phyloP scores from a whole-genome alignment of 2,329 filamentous ascomycete genomes.

The Orbilia oligospora region DNA sequence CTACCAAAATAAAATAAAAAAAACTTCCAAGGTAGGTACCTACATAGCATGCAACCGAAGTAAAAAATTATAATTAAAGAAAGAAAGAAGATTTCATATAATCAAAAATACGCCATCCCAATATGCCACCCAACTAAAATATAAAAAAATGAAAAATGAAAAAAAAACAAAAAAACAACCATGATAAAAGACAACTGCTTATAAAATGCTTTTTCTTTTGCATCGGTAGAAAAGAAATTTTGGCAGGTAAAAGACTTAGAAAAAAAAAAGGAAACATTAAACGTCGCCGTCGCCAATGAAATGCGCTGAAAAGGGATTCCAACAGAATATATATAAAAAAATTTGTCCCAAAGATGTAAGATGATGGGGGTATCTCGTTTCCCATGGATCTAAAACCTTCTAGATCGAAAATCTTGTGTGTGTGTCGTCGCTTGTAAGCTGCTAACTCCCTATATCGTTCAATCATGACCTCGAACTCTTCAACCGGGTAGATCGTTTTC shows the following conservation, averaged over 20 bases:
- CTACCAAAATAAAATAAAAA: no score
- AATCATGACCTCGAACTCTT: no score
- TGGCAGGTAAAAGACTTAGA: neutral
- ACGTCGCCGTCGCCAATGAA: conserved; percentile 8
- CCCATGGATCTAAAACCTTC: neutral
- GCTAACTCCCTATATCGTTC: neutral
- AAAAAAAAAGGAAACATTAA: neutral
- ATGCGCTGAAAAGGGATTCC: neutral
- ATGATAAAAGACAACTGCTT: neutral
- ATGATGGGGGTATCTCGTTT: neutral
- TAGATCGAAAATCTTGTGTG: neutral
- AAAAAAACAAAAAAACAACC: neutral
- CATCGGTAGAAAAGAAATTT: neutral
- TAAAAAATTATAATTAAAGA: neutral
- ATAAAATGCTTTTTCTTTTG: neutral
- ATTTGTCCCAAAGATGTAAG: neutral
- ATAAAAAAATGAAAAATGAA: no score
- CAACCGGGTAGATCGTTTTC: neutral
- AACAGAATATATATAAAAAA: no score
- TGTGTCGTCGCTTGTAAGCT: neutral
- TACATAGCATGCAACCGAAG: no score
- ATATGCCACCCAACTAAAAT: conserved; percentile 2
- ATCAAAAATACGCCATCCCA: conserved; percentile 7
- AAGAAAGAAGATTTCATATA: neutral
- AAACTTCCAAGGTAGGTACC: no score